Evolutionary conservation across 2,329 filamentous ascomycete genomes (phyloP).

Genomic region (Penicillium sp.): DNA sequence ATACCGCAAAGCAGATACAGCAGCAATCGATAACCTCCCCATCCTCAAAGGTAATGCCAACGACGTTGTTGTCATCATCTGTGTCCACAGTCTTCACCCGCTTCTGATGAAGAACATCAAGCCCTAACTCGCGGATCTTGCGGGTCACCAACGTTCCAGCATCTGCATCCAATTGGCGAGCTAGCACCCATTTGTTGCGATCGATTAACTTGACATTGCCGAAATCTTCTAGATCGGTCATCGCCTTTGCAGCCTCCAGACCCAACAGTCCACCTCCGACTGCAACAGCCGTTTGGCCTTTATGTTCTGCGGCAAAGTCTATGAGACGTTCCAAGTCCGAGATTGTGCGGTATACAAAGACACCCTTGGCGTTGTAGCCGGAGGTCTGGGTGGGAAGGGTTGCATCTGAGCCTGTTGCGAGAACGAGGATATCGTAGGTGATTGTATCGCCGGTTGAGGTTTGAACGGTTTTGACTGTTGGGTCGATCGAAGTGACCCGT

Average conservation of each 20-base stretch:
- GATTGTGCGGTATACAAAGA: slow-evolving; percentile 89
- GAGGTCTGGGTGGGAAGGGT: slow-evolving; percentile 72
- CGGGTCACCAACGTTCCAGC: slow-evolving; percentile 80
- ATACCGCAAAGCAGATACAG: slow-evolving; percentile 78
- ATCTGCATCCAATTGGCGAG: slow-evolving; percentile 78
- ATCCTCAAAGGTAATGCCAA: slow-evolving; percentile 77
- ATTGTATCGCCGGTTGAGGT: slow-evolving; percentile 72
- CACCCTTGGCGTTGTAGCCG: slow-evolving; percentile 75
- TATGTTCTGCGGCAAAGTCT: slow-evolving; percentile 66
- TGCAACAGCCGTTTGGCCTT: slow-evolving; percentile 70
- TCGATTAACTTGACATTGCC: slow-evolving; percentile 77
- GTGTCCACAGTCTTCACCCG: slow-evolving; percentile 72
- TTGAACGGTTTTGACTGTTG: slow-evolving; percentile 65
- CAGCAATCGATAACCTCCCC: slow-evolving; percentile 75
- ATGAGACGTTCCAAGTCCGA: slow-evolving; percentile 79
- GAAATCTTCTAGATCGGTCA: slow-evolving; percentile 81
- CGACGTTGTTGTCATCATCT: slow-evolving; percentile 67
- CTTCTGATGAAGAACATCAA: slow-evolving; percentile 79
- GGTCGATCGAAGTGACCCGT: slow-evolving; percentile 67
- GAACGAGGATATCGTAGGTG: slow-evolving; percentile 76
- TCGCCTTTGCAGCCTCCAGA: slow-evolving; percentile 86
- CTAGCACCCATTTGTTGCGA: slow-evolving; percentile 78
- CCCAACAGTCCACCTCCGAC: slow-evolving; percentile 84
- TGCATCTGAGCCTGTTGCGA: slow-evolving; percentile 86
- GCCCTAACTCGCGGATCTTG: slow-evolving; percentile 74